These are phyloP conservation scores for Fagopyrum tataricum DNA, from an alignment of 148 eudicot genomes.

Conservation along the genomic window DNA sequence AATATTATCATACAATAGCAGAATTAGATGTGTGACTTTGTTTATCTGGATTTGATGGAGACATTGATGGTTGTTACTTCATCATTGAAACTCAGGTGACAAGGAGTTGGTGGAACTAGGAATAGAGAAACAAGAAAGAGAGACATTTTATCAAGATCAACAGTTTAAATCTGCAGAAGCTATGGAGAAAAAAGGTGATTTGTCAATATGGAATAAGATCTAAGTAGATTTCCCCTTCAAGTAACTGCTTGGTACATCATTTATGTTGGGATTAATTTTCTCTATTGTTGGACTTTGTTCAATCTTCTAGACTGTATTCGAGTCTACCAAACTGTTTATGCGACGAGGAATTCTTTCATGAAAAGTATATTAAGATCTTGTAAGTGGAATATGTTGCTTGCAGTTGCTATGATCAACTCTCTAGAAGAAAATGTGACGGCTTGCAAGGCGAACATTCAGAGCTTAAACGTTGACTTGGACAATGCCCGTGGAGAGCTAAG, in stretches of 20 bases:
- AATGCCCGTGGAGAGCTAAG: slow-evolving; percentile 41
- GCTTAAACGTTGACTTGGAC: slow-evolving; percentile 46
- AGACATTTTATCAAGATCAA: slow-evolving; percentile 41
- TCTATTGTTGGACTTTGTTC: background rate
- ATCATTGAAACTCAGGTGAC: slow-evolving; percentile 41
- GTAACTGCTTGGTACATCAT: background rate
- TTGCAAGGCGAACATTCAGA: slow-evolving; percentile 36
- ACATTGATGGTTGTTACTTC: background rate
- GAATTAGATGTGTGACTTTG: background rate
- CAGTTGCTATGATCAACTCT: slow-evolving; percentile 56
- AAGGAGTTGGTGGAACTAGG: slow-evolving; percentile 48
- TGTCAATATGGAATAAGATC: background rate
- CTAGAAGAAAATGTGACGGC: slow-evolving; percentile 55
- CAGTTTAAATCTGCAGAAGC: slow-evolving; percentile 34
- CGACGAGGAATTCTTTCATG: background rate
- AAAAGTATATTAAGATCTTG: background rate
- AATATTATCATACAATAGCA: slow-evolving; percentile 1
- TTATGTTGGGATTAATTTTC: background rate
- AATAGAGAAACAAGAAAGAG: slow-evolving; percentile 49
- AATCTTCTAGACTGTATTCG: background rate
- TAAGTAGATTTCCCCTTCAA: background rate
- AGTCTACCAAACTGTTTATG: background rate
- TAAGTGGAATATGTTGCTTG: slow-evolving; percentile 17
- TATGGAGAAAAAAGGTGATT: slow-evolving; percentile 68
- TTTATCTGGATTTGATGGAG: slow-evolving; percentile 1